Evolutionary conservation across 75 land plant genomes (phyloP).

Genomic region (Adiantum capillusveneris): DNA sequence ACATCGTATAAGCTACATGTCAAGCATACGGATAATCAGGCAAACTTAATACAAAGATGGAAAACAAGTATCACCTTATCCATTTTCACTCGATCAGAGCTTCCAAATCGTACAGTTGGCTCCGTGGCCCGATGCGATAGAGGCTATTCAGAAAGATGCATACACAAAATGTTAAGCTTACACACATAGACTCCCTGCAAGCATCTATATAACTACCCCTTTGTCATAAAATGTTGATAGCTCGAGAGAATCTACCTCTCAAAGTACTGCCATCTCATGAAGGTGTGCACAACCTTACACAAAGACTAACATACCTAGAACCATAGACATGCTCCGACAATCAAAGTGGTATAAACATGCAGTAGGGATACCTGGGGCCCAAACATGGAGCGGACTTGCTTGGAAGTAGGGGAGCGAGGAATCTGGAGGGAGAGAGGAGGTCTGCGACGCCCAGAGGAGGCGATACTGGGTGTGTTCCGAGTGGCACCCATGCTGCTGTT

Average conservation of each 20-base stretch:
- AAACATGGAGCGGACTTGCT: conserved; percentile 5
- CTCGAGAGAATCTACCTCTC: neutral
- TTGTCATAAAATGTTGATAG: neutral
- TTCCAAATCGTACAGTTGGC: conserved; percentile 1
- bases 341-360: neutral
- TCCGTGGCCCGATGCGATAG: conserved; percentile 5
- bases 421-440: neutral
- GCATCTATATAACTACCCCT: neutral
- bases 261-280: neutral
- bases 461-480: neutral
- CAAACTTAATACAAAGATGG: neutral
- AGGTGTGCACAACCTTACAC: too few relatives aligned
- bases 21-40: too few relatives aligned
- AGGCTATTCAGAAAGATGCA: neutral
- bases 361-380: conserved; percentile 2
- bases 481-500: neutral
- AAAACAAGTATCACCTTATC: neutral
- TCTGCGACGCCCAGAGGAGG: neutral
- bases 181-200: too few relatives aligned
- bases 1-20: too few relatives aligned
- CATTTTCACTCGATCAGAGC: conserved; percentile 6
- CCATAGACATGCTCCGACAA: too few relatives aligned
- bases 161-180: too few relatives aligned
- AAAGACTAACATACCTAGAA: too few relatives aligned
- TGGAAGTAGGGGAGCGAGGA: neutral